Evolutionary conservation across 352 stramenopile genomes (phyloP).

Genomic region (Phytopythium mirpurense): DNA sequence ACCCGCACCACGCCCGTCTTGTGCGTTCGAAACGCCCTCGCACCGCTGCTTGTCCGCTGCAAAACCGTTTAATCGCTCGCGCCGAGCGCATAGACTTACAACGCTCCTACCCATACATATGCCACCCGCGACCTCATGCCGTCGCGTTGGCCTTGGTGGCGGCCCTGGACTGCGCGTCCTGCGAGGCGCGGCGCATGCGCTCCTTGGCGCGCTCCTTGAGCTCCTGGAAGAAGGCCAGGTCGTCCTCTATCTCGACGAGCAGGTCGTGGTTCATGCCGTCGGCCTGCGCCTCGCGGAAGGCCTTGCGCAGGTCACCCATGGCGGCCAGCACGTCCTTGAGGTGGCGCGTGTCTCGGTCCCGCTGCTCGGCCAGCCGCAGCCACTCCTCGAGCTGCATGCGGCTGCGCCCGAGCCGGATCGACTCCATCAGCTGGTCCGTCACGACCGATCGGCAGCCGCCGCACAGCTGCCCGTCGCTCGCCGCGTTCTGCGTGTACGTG

Average conservation of each 20-base stretch:
- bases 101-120: too few relatives aligned
- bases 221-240: constrained; percentile 66
- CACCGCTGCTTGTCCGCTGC: too few relatives aligned
- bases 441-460: constrained; percentile 57
- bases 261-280: constrained; percentile 49
- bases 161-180: constrained; percentile 27
- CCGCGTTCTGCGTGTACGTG: constrained; percentile 61
- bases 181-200: constrained; percentile 56
- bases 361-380: constrained; percentile 43
- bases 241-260: constrained; percentile 55
- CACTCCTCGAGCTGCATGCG: constrained; percentile 65
- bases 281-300: constrained; percentile 44
- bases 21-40: too few relatives aligned
- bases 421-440: constrained; percentile 73
- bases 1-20: too few relatives aligned
- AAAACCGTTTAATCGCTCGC: too few relatives aligned
- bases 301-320: constrained; percentile 41
- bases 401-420: constrained; percentile 58
- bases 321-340: constrained; percentile 54
- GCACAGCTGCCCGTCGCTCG: constrained; percentile 47
- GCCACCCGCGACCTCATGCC: constrained; percentile 14
- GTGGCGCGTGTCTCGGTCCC: constrained; percentile 60
- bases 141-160: constrained; percentile 22
- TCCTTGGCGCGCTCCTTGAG: constrained; percentile 71
- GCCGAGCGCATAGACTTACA: too few relatives aligned